Percentiles rank a stretch among this genome's conserved stretches.
These are phyloP conservation scores for Spergularia bocconei DNA, from an alignment of 148 eudicot species.

Conservation along the genomic window DNA sequence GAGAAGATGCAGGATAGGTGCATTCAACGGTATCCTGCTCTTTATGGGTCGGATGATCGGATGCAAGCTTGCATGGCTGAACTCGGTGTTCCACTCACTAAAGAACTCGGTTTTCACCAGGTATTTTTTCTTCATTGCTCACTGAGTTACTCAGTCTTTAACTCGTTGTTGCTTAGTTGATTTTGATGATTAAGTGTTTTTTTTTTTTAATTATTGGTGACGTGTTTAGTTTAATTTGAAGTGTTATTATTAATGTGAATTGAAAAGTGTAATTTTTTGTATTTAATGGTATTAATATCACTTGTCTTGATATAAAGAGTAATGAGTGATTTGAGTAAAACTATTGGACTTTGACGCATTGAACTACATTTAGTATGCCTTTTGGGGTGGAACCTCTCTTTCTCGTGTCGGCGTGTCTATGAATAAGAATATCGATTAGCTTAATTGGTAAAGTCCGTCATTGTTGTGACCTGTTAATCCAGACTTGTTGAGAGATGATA, in stretches of 20 bases:
- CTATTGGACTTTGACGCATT: not conserved
- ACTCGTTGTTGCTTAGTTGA: too few relatives aligned
- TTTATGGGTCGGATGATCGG: slow-evolving; percentile 89
- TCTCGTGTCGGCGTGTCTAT: not conserved
- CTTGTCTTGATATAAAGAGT: too few relatives aligned
- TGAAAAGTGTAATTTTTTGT: not conserved
- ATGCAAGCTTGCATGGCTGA: slow-evolving; percentile 98
- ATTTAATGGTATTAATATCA: too few relatives aligned
- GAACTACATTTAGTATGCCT: slow-evolving; percentile 8
- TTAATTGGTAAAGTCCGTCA: too few relatives aligned
- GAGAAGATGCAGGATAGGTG: slow-evolving; percentile 82
- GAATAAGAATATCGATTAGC: too few relatives aligned
- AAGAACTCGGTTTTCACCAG: slow-evolving; percentile 91
- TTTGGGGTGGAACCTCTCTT: not conserved
- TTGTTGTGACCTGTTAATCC: too few relatives aligned
- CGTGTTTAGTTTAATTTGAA: too few relatives aligned
- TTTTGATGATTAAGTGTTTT: too few relatives aligned
- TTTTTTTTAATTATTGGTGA: too few relatives aligned
- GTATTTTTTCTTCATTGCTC: slow-evolving; percentile 36
- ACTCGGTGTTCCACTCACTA: slow-evolving; percentile 91
- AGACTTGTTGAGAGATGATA: not conserved
- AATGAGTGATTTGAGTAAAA: not conserved
- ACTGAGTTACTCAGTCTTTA: too few relatives aligned
- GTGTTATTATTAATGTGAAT: not conserved
- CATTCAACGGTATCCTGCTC: slow-evolving; percentile 71